phyloP scores from a whole-genome alignment of 1,284 basidiomycete genomes.

The Ceratobasidium sp. region DNA sequence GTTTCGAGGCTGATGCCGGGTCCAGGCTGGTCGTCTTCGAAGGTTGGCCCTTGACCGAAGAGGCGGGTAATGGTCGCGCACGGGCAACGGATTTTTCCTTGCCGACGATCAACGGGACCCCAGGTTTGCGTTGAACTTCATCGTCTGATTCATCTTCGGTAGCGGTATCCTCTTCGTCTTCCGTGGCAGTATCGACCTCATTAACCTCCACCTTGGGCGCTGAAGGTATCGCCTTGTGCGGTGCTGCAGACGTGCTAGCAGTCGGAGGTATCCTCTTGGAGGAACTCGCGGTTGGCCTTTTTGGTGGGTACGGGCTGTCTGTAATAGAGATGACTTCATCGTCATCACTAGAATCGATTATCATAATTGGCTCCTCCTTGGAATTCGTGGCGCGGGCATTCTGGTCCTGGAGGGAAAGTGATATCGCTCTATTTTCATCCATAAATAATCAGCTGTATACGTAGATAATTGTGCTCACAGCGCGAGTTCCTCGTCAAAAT shows the following conservation, averaged over 20 bases:
- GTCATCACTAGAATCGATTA: conserved; percentile 23
- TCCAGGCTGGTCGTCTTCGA: neutral
- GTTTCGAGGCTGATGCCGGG: too few relatives aligned
- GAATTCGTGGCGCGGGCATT: neutral
- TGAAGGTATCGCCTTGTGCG: too few relatives aligned
- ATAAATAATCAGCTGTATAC: neutral
- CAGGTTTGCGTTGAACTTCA: neutral
- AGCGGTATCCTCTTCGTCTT: conserved; percentile 5
- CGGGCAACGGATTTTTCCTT: neutral
- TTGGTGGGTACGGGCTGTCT: neutral
- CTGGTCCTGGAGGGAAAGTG: conserved; percentile 20
- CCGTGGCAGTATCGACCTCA: conserved; percentile 1
- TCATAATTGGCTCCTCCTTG: neutral
- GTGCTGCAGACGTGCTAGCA: neutral
- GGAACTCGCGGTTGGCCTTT: neutral
- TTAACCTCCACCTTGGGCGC: neutral
- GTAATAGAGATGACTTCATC: neutral
- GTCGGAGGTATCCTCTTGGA: neutral
- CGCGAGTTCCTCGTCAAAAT: conserved; percentile 22
- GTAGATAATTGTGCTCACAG: neutral
- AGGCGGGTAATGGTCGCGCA: neutral
- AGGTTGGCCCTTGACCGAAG: neutral
- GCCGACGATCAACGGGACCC: neutral
- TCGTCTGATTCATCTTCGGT: conserved; percentile 14
- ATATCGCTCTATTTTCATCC: conserved; percentile 3